These are phyloP conservation scores for Phytopythium mirpurense DNA, from an alignment of 352 stramenopile species.

Conservation along the genomic window DNA sequence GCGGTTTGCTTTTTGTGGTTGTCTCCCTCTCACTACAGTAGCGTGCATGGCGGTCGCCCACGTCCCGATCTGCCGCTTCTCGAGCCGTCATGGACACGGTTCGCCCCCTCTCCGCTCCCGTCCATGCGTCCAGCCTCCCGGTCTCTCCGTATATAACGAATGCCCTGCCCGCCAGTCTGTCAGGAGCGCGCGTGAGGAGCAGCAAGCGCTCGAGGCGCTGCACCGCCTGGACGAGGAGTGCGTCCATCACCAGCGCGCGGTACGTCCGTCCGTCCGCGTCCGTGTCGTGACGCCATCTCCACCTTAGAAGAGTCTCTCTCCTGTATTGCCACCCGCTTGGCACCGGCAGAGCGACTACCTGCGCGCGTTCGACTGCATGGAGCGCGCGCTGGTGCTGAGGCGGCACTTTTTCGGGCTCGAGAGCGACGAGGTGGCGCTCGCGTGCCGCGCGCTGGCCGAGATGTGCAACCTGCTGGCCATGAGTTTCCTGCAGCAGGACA, in stretches of 20 bases:
- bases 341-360: slow-evolving; percentile 85
- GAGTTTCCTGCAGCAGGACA: slow-evolving; percentile 92
- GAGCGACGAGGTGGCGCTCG: slow-evolving; percentile 75
- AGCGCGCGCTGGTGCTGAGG: slow-evolving; percentile 86
- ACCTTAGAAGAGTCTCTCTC: too few species aligned
- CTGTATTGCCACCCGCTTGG: too few species aligned
- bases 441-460: slow-evolving; percentile 87
- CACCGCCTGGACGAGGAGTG: slow-evolving; percentile 90
- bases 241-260: slow-evolving; percentile 78
- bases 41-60: too few species aligned
- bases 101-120: background rate
- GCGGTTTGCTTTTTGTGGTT: too few species aligned
- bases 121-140: background rate
- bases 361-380: slow-evolving; percentile 91
- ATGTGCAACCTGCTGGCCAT: slow-evolving; percentile 94
- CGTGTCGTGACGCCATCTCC: too few species aligned
- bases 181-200: slow-evolving; percentile 38
- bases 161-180: slow-evolving; percentile 14
- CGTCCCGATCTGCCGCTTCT: too few species aligned
- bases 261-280: slow-evolving; percentile 14
- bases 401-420: slow-evolving; percentile 91
- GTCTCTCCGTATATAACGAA: background rate
- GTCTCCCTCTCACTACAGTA: too few species aligned
- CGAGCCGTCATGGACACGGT: background rate
- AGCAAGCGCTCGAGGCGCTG: slow-evolving; percentile 83